phyloP scores from a whole-genome alignment of 2,329 filamentous ascomycete species.

The Lomentospora prolificans region DNA sequence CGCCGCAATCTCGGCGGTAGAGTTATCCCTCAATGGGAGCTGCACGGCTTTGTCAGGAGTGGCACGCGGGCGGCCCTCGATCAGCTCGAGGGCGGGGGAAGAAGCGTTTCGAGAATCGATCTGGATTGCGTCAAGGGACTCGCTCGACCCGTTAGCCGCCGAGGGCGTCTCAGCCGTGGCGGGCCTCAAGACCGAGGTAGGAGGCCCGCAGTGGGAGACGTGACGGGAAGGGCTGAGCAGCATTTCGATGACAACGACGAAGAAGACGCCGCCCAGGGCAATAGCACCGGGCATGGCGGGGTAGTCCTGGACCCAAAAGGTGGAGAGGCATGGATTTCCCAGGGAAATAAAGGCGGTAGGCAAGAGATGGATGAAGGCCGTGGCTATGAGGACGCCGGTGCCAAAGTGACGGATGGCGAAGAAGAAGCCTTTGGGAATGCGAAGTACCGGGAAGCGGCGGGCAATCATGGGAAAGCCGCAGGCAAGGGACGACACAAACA shows the following conservation, averaged over 20 bases:
- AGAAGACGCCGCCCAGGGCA: slow-evolving; percentile 66
- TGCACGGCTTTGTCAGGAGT: not conserved
- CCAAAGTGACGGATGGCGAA: slow-evolving; percentile 59
- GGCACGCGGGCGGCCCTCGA: not conserved
- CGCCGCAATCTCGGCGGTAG: not conserved
- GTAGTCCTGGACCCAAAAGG: slow-evolving; percentile 67
- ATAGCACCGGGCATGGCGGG: slow-evolving; percentile 71
- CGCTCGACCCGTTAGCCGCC: slow-evolving; percentile 3
- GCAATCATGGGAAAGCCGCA: slow-evolving; percentile 46
- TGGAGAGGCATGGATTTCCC: slow-evolving; percentile 56
- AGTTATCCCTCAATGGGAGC: not conserved
- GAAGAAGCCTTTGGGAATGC: slow-evolving; percentile 45
- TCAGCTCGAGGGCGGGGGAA: not conserved
- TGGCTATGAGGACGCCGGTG: slow-evolving; percentile 65
- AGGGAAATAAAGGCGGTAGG: slow-evolving; percentile 56
- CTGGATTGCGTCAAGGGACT: not conserved
- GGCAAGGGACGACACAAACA: slow-evolving; percentile 36
- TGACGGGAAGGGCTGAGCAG: slow-evolving; percentile 37
- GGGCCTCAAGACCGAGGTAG: not conserved
- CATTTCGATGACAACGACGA: slow-evolving; percentile 76
- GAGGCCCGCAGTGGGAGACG: slow-evolving; percentile 8
- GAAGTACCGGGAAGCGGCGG: slow-evolving; percentile 37
- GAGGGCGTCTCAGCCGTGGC: not conserved
- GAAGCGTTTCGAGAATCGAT: not conserved
- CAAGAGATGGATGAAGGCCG: slow-evolving; percentile 68